Evolutionary conservation across 2,329 filamentous ascomycete species (phyloP).

Genomic region (Aureobasidium mangrovei): DNA sequence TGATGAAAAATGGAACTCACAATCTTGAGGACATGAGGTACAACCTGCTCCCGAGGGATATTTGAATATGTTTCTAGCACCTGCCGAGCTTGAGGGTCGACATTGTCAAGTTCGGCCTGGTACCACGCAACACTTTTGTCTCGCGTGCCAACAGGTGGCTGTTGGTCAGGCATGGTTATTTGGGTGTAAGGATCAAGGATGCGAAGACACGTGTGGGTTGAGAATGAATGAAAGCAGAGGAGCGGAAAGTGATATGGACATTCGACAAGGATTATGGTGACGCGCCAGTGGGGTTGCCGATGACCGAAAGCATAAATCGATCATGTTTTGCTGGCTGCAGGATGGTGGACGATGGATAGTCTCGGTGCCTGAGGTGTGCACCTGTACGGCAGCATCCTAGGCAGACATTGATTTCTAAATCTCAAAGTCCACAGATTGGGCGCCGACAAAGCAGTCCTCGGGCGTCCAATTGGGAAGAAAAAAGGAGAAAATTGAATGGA

Average conservation of each 20-base stretch:
- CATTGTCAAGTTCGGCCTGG: conserved; percentile 23
- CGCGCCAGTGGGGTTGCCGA: neutral
- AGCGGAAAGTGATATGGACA: neutral
- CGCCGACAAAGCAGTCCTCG: too few species aligned
- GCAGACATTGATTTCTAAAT: too few species aligned
- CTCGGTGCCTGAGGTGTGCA: too few species aligned
- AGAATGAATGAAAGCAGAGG: too few species aligned
- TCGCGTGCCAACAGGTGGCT: neutral
- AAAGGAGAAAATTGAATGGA: too few species aligned
- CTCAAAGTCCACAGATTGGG: too few species aligned
- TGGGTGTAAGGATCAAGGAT: neutral
- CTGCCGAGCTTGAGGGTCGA: conserved; percentile 25
- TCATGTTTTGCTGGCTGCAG: neutral
- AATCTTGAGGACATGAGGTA: conserved; percentile 29
- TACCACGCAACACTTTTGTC: conserved; percentile 22
- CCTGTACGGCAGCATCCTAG: too few species aligned
- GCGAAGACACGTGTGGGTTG: too few species aligned
- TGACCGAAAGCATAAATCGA: neutral
- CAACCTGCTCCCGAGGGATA: conserved; percentile 27
- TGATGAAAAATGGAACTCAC: conserved; percentile 18
- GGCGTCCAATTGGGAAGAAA: too few species aligned
- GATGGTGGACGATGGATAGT: too few species aligned
- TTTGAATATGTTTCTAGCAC: conserved; percentile 34
- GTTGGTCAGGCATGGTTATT: neutral
- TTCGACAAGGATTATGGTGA: neutral